Evolutionary conservation across 2,329 filamentous ascomycete species (phyloP), one percentile per base, ranked within the genome.

Genomic region (Graphilbum ipis-grandicollis): DNA sequence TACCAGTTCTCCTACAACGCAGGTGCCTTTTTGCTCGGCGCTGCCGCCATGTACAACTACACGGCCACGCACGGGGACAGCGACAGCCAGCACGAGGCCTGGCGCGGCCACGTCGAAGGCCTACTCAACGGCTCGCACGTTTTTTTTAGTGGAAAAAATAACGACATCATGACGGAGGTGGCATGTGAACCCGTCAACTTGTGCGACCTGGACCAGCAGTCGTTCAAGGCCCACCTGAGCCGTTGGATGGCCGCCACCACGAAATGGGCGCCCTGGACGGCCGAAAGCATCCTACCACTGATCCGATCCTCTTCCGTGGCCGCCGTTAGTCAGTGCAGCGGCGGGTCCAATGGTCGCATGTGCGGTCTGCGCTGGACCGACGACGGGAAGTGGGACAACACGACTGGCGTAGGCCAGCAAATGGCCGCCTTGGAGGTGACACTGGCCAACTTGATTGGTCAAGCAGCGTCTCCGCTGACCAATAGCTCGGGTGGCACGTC

Each of bases 1-100:
- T 69, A 75, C 41, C 75, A 79, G 48, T 84, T 76, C 63, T 69
- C 69, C 2, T 80, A 80, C 55, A 82, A 81, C 47, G 65, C 68
- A 6, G 79, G 76, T 14, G 67, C 66, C 8, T 74, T 75, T 49
- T 63, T 84, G 30, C 63, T 72, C 2, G 77, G 77, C 9, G 67
- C 69, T 0, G 74, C 76, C 3, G 75, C 73, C 48, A 75, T 81
- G 68, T 78, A 74, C 50, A 79, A 79, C 50, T 62, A 80, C 46
- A 62, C 59, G 17, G 53, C 55, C 46, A 57, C 58, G 23, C 48
- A 22, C 15, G 34, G 40, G 5, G 46, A 42, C 23, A 6, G 25
- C n/a, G n/a, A n/a, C 34, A 59, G 3, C 32, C 28, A 19, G 13
- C 33, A 53, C 2, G 36, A 25, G 2, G 2, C 60, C 7, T 80